Evolutionary conservation across 768 basidiomycete genomes (phyloP), one percentile per base, ranked within the genome.

Genomic region (Thelephora aurantiotincta): DNA sequence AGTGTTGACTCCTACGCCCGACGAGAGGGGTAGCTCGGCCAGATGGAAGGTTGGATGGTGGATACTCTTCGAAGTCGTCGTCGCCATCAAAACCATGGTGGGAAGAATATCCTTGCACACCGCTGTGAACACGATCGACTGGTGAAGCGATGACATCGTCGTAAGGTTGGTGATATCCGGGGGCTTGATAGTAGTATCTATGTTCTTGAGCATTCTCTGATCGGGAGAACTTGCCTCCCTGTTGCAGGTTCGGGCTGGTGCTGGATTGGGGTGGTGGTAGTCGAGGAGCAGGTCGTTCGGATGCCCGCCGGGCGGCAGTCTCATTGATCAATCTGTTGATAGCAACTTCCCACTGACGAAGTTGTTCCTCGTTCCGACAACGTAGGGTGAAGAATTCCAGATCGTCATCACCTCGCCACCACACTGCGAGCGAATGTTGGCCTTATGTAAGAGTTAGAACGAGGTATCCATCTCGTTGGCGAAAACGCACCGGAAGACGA

Each of bases 321-420:
- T 80, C 80, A 54, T 77, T 77, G 59, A 97, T 91, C 33, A 98
- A 72, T 38, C 87, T 82, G 60, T 82, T 91, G 55, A 98, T 85
- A 50, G 82, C 78, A 13, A 77, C 70, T 60, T 96, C 88, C 96
- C 96, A 99, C 57, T 90, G 84, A 42, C 77, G 75, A 61, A 96
- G 77, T 55, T 91, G 88, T 55, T 97, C 96, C 58, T 97, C 90
- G 11, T 80, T 80, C 41, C 87, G 78, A 62, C 94, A 96, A 48
- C 90, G 86, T 46, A 99, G 74, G 22, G 92, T 89, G 65, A 99
- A 98, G 57, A 77, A 91, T 57, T 98, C 96, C 36, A 90, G 68
- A 55, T 88, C 86, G 54, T 91, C 85, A 56, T 96, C 93, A 4
- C 90, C 90, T 58, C 85, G 81, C 92, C 92, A 97, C 75, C 82